Evolutionary conservation across 2,329 filamentous ascomycete genomes (phyloP), one percentile per base, ranked within the genome.

Genomic region (Fonsecaea erecta): DNA sequence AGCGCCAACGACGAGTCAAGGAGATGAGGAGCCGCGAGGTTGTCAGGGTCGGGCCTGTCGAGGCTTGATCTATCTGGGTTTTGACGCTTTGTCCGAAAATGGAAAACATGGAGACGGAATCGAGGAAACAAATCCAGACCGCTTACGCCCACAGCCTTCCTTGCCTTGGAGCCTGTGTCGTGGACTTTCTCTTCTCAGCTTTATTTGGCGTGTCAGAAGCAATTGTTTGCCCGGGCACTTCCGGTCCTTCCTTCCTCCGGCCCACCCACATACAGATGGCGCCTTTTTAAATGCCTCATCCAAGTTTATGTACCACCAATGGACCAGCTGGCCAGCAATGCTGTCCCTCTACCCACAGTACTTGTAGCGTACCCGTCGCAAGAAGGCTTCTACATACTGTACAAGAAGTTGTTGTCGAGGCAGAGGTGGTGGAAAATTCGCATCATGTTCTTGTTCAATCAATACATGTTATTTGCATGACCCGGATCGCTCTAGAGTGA

Each of bases 41-140:
- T 64, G 79, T 85, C 2, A 75, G 74, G 62, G 82, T 85, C 53
- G 84, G 84, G 4, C 83, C 84, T 32, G 66, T 81, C 8, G 43
- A 48, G 18, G 18, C 43, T 48, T 48, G 21, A 48, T 40, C 35
- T n/a, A 40, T 16, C 35, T 14, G 35, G 37, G 6, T 18, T 21
- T 18, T 7, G n/a, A 43, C 6, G 16, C 2, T 43, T 43, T 43
- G 32, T 34, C 16, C n/a, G n/a, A 46, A 46, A 46, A 46, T 21
- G n/a, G n/a, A 46, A 46, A 24, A 40, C 2, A 11, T n/a, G 3
- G 37, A 14, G 9, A 18, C 14, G 3, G 7, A 43, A 18, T 40
- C 5, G 35, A 16, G 35, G 16, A n/a, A 40, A n/a, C 35, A 8
- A n/a, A 43, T n/a, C 14, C 35, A 43, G 4, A 9, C 37, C n/a